Evolutionary conservation across 306 rosid genomes (phyloP).

Genomic region (Morella rubra): DNA sequence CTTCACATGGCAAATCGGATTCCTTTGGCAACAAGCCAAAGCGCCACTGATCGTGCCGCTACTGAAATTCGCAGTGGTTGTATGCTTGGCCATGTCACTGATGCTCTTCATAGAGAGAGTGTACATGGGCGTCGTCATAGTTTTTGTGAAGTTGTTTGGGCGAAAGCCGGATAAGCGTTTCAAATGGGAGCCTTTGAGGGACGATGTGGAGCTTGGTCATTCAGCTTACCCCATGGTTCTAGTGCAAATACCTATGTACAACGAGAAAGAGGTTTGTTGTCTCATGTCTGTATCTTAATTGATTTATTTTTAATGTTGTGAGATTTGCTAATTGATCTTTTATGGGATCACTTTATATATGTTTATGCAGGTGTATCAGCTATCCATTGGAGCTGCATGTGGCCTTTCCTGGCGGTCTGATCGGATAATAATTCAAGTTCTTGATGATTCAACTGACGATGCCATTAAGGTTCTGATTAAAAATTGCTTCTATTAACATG

Average conservation of each 20-base stretch:
- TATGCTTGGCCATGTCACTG: conserved; percentile 69
- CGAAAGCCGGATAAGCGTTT: conserved; percentile 57
- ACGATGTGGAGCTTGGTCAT: conserved; percentile 73
- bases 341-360: conserved; percentile 23
- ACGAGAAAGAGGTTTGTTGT: conserved; percentile 56
- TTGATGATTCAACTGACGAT: conserved; percentile 72
- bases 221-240: conserved; percentile 62
- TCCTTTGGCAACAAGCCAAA: conserved; percentile 57
- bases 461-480: conserved; percentile 55
- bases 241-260: conserved; percentile 70
- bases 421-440: conserved; percentile 72
- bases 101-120: conserved; percentile 81
- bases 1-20: conserved; percentile 41
- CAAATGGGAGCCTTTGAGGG: conserved; percentile 72
- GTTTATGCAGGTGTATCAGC: conserved; percentile 53
- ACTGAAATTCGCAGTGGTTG: conserved; percentile 43
- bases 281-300: no score
- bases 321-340: background rate
- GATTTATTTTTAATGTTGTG: background rate
- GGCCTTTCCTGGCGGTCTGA: conserved; percentile 69
- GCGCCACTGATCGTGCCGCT: conserved; percentile 63
- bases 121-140: conserved; percentile 74
- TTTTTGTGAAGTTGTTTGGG: conserved; percentile 52
- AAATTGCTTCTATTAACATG: background rate
- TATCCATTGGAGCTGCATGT: conserved; percentile 72